A percentile compares a stretch with the other conserved stretches of the same genome.
Evolutionary conservation across 805 yeast species (phyloP).

Genomic region (Kurtzmaniella fragi): DNA sequence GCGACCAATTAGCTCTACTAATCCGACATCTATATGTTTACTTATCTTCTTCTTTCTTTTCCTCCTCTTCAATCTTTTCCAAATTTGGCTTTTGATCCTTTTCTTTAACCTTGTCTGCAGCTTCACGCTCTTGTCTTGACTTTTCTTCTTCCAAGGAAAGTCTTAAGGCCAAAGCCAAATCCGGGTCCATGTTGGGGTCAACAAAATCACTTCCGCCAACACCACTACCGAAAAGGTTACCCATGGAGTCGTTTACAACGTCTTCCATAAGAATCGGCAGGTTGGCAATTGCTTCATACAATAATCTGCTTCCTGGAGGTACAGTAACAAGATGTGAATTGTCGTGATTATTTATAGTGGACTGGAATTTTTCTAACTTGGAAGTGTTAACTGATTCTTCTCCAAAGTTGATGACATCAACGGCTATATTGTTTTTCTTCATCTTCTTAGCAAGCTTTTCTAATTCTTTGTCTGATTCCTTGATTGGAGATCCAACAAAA

Average conservation of each 20-base stretch:
- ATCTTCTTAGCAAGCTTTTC: conserved; percentile 83
- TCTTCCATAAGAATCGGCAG: conserved; percentile 67
- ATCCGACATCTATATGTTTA: neutral
- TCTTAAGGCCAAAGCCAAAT: conserved; percentile 91
- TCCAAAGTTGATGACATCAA: conserved; percentile 90
- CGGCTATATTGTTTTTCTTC: conserved; percentile 88
- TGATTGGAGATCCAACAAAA: conserved; percentile 84
- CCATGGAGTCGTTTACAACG: conserved; percentile 39
- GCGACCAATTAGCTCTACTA: too few species aligned
- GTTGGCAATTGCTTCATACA: conserved; percentile 75
- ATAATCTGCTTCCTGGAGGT: conserved; percentile 80
- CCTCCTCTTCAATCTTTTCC: conserved; percentile 28
- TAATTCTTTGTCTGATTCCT: conserved; percentile 63
- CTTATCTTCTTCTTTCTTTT: conserved; percentile 11
- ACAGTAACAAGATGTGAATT: conserved; percentile 79
- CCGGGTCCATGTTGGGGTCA: conserved; percentile 94
- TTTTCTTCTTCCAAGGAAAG: conserved; percentile 93
- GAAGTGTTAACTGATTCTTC: conserved; percentile 75
- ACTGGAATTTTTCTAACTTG: conserved; percentile 73
- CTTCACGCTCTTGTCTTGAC: conserved; percentile 79
- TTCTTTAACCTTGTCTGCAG: conserved; percentile 28
- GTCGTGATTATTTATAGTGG: conserved; percentile 69
- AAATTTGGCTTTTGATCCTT: conserved; percentile 14
- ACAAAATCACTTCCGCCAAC: conserved; percentile 36
- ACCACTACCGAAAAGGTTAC: conserved; percentile 39